Base-by-base conservation (phyloP, 495 filamentous ascomycete species). In the Hapsidospora chrysogenum region DNA sequence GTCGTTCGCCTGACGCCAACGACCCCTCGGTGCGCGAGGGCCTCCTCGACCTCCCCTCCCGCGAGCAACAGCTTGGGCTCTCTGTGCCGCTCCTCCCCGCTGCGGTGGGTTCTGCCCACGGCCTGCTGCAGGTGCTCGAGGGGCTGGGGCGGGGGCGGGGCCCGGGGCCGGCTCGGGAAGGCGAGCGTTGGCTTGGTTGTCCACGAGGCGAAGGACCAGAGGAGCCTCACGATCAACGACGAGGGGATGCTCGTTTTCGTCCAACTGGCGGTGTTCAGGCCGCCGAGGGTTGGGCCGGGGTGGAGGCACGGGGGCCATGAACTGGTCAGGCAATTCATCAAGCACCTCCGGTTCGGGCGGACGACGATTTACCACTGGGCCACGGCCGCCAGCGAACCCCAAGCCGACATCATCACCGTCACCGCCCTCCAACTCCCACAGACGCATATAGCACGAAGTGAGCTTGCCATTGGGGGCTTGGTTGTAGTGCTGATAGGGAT, bases 401-500 rank as follows among this genome's bases (percentile, higher is more conserved):
- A 53, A 46, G 2, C 60, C 68, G 31, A 66, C 65, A 30, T 73
- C 61, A 6, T 64, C 69, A 5, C 80, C 80, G 49, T 94, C 87
- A 0, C 85, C 85, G 16, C 66, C 68, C 56, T 87, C 85, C 36
- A 93, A 47, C 48, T 94, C 86, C 85, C 84, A 94, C 2, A 97
- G 63, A 3, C 81, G 72, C 66, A 78, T 78, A 45, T 74, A 94
- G 50, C 89, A 95, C 5, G 47, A 43, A 17, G 61, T 78, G 0
- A 66, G 58, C 26, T 48, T 44, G 2, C 72, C 70, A 35, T 40
- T 38, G 6, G 58, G 50, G n/a, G 42, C 39, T 28, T 51, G 44
- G 46, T 93, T 95, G 60, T 84, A 97, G 50, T 97, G 89, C 31
- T 61, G 52, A 43, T 95, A 97, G 2, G 89, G 87, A 41, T 95